phyloP scores from a whole-genome alignment of 129 eudicot genomes.

The Dittrichia graveolens region DNA sequence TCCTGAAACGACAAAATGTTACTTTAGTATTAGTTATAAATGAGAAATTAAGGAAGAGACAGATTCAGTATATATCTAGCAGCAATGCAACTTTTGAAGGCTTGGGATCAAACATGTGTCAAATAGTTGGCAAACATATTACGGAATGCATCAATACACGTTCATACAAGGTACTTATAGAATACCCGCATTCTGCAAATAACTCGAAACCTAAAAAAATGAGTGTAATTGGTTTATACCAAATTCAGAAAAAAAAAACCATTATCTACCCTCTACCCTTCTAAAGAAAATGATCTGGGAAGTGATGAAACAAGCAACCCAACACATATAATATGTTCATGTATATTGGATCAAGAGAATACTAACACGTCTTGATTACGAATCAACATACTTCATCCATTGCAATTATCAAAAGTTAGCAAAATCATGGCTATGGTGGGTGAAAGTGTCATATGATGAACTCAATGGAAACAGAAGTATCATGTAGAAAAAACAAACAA shows the following conservation, averaged over 20 bases:
- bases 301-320: not conserved
- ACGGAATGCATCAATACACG: not conserved
- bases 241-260: no score
- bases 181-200: not conserved
- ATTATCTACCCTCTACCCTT: no score
- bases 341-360: no score
- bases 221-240: not conserved
- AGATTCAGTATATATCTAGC: slow-evolving; percentile 27
- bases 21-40: no score
- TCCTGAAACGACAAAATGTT: no score
- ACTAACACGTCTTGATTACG: not conserved
- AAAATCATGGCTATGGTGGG: not conserved
- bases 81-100: slow-evolving; percentile 44
- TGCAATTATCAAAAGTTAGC: no score
- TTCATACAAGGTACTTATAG: not conserved
- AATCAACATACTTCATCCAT: not conserved
- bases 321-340: not conserved
- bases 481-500: not conserved
- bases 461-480: not conserved
- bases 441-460: not conserved
- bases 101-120: slow-evolving; percentile 21
- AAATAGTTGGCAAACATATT: not conserved
- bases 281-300: no score
- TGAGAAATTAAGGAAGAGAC: no score
- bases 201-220: not conserved